Evolutionary conservation across 1,139 yeast genomes (phyloP), one percentile per base, ranked within the genome.

Genomic region (Protomyces arabidopsidicola): DNA sequence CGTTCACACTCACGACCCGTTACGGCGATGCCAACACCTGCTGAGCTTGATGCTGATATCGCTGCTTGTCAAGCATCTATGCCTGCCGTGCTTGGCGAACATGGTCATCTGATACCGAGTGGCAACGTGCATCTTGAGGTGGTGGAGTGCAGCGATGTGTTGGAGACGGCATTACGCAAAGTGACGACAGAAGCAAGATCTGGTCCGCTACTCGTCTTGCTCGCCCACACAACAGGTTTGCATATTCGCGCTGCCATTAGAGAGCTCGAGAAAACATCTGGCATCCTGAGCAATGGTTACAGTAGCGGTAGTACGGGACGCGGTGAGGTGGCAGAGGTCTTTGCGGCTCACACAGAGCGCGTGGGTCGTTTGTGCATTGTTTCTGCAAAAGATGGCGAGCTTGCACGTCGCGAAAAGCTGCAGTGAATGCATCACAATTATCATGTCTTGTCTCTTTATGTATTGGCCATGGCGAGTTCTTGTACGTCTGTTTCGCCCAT

Each of bases 271-370:
- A 35, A 20, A n/a, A 35, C 61, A 38, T 9, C 38, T 36, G 24
- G 36, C 3, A 9, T 35, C 3, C 18, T 24, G 22, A 51, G 54
- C 4, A 38, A 34, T 22, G 35, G 24, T 16, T 24, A 24, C 12
- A 16, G 12, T 8, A 10, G 31, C 22, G 18, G 45, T 2, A 31
- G 24, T 20, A 45, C 39, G 12, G 54, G 45, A 5, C 55, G 61
- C 3, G 61, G 61, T 18, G 54, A 35, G 22, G 18, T 57, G 16
- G 55, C 52, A 31, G 61, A 57, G 45, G 50, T 57, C 27, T 57
- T 57, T 50, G 61, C 55, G 2, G 54, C 61, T 24, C 14, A 35
- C 31, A 57, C 51, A 27, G 45, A 48, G 20, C 48, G 55, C 16
- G 38, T 42, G n/a, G 61, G 61, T 2, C 55, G 53, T 2, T 12